These are phyloP conservation scores for Phytophthora sp. DNA, from an alignment of 352 stramenopile species.

Conservation along the genomic window DNA sequence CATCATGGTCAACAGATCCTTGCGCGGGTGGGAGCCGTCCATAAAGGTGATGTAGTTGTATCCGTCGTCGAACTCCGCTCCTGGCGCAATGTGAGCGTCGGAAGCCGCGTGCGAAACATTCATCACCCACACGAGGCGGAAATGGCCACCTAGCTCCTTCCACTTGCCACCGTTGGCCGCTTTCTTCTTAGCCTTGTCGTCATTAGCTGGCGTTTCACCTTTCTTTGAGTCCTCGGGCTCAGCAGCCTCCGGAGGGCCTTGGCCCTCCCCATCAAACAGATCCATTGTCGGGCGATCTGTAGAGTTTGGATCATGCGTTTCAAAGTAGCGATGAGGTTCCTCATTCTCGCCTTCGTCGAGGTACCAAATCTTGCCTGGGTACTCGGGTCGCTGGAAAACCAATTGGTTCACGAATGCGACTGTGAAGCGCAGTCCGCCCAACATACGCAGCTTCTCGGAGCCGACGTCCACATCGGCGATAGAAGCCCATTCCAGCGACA, in stretches of 20 bases:
- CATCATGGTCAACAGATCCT: conserved; percentile 51
- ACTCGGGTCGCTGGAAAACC: conserved; percentile 54
- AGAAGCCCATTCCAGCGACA: conserved; percentile 84
- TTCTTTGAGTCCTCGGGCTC: neutral
- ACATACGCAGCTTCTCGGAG: conserved; percentile 69
- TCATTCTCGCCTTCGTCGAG: conserved; percentile 49
- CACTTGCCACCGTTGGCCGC: conserved; percentile 25
- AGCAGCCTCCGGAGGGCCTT: conserved; percentile 18
- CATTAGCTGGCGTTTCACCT: neutral
- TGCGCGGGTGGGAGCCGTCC: conserved; percentile 40
- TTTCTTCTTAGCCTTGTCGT: conserved; percentile 2
- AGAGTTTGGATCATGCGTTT: conserved; percentile 37
- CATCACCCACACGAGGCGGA: conserved; percentile 70
- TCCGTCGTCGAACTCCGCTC: conserved; percentile 59
- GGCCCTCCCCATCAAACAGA: conserved; percentile 41
- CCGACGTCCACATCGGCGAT: conserved; percentile 85
- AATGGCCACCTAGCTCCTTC: conserved; percentile 58
- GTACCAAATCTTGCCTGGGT: conserved; percentile 68
- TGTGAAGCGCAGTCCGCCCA: conserved; percentile 74
- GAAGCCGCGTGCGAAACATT: conserved; percentile 64
- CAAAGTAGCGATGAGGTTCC: conserved; percentile 43
- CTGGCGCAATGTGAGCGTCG: conserved; percentile 54
- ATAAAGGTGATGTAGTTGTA: conserved; percentile 72
- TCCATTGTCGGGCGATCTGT: conserved; percentile 45
- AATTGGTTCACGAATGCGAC: conserved; percentile 66